These are phyloP conservation scores for Nitzschia putrida DNA, from an alignment of 108 stramenopile genomes.

Conservation along the genomic window DNA sequence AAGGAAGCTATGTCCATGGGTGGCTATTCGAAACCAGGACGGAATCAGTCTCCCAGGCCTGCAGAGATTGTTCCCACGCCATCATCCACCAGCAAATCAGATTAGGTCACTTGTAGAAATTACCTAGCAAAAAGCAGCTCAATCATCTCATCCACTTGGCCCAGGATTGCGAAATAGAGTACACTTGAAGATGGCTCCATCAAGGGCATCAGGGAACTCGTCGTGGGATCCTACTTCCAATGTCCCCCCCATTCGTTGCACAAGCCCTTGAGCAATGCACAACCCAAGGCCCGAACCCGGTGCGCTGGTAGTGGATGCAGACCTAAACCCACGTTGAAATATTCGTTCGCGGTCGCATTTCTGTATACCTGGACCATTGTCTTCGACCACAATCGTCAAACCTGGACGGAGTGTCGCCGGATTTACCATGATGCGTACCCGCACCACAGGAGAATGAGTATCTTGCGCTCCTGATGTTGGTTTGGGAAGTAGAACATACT, in stretches of 20 bases:
- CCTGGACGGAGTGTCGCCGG: constrained; percentile 45
- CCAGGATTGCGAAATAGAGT: constrained; percentile 33
- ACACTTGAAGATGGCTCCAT: constrained; percentile 48
- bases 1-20: constrained; percentile 39
- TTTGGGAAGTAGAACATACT: constrained; percentile 59
- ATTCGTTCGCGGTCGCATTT: constrained; percentile 44
- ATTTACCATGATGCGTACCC: constrained; percentile 55
- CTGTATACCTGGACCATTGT: constrained; percentile 83
- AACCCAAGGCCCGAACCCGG: constrained; percentile 75
- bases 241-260: constrained; percentile 71
- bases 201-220: constrained; percentile 29
- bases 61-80: too few relatives aligned
- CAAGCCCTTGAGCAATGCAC: constrained; percentile 54
- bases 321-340: constrained; percentile 76
- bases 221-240: constrained; percentile 48
- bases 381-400: constrained; percentile 73
- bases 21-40: constrained; percentile 10
- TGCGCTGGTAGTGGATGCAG: constrained; percentile 42
- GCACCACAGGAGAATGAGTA: constrained; percentile 52
- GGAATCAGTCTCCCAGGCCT: too few relatives aligned
- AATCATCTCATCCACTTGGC: not conserved
- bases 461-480: constrained; percentile 22
- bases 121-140: too few relatives aligned
- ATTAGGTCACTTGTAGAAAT: too few relatives aligned
- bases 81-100: too few relatives aligned